These are phyloP conservation scores for Cymbopogon citratus DNA, from an alignment of 176 grass and related monocot species.

Conservation along the genomic window DNA sequence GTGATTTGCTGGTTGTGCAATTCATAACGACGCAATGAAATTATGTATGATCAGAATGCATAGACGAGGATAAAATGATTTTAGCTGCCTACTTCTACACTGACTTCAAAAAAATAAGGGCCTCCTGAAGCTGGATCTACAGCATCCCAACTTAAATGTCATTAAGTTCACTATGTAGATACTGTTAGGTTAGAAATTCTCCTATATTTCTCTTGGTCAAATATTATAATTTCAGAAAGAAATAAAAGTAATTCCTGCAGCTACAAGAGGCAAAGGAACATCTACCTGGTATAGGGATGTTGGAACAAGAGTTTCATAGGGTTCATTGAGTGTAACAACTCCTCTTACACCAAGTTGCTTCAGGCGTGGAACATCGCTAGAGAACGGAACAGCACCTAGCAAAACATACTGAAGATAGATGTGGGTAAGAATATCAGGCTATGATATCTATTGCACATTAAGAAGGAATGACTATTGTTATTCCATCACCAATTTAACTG, in stretches of 20 bases:
- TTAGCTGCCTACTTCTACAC: not conserved
- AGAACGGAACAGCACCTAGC: conserved; percentile 76
- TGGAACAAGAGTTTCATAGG: conserved; percentile 75
- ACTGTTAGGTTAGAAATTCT: not conserved
- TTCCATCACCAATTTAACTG: not conserved
- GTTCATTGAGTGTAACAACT: conserved; percentile 72
- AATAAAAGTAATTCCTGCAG: not conserved
- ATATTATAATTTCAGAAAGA: not conserved
- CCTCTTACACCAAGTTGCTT: conserved; percentile 58
- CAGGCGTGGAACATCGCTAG: conserved; percentile 58
- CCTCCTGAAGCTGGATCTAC: not conserved
- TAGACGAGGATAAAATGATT: not conserved
- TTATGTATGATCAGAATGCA: not conserved
- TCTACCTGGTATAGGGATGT: conserved; percentile 65
- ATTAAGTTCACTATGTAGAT: not conserved
- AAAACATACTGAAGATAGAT: conserved; percentile 52
- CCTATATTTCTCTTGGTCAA: not conserved
- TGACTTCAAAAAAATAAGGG: not conserved
- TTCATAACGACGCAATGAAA: not conserved
- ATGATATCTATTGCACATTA: not conserved
- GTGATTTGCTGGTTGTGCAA: not conserved
- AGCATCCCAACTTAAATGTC: not conserved
- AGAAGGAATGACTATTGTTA: not conserved
- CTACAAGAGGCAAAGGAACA: conserved; percentile 5
- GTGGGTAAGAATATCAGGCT: not conserved